phyloP scores from a whole-genome alignment of 768 basidiomycete genomes.

The Lentinula edodes region DNA sequence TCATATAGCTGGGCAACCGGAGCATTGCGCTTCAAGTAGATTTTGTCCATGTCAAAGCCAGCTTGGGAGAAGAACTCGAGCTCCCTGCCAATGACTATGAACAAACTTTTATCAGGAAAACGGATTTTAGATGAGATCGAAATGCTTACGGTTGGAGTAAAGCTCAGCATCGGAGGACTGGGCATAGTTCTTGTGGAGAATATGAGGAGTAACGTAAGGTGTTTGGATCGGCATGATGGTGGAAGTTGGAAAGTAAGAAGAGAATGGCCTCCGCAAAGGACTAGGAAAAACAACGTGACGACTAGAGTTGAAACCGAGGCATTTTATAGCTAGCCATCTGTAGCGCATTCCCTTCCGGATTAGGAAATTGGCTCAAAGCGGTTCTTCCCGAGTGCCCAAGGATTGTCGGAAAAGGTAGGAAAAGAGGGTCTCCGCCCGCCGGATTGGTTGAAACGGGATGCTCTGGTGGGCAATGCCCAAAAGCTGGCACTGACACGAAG shows the following conservation, averaged over 20 bases:
- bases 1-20: conserved; percentile 90
- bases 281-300: conserved; percentile 8
- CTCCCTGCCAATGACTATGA: conserved; percentile 82
- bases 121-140: background rate
- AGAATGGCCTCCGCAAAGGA: background rate
- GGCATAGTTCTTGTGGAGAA: conserved; percentile 83
- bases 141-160: conserved; percentile 48
- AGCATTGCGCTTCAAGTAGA: conserved; percentile 93
- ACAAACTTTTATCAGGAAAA: background rate
- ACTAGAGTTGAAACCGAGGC: conserved; percentile 10
- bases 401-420: background rate
- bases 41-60: conserved; percentile 97
- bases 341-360: conserved; percentile 31
- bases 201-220: conserved; percentile 85
- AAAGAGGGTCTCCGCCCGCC: conserved; percentile 6
- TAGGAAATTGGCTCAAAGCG: conserved; percentile 13
- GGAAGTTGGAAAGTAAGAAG: conserved; percentile 46
- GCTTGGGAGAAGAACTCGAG: conserved; percentile 98
- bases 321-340: conserved; percentile 26
- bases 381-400: conserved; percentile 10
- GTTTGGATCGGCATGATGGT: conserved; percentile 51
- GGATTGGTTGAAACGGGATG: background rate
- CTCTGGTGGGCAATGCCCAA: background rate
- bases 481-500: background rate
- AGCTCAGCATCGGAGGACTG: conserved; percentile 65